Base-by-base conservation (phyloP, 2,329 filamentous ascomycete genomes). In the Microdochium trichocladiopsis region DNA sequence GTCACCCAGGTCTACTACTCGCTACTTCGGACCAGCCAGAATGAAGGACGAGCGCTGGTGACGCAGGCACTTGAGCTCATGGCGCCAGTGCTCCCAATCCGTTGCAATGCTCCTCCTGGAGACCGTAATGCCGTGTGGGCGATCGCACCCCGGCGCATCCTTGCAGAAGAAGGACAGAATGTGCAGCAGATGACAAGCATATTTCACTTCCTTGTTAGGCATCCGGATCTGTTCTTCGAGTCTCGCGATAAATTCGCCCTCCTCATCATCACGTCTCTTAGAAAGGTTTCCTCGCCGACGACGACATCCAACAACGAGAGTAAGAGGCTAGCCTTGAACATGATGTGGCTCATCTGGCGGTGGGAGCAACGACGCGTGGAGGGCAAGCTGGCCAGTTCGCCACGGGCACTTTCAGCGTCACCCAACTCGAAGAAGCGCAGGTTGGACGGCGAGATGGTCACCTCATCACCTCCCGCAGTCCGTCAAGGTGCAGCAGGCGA, bases 141-240 rank as follows among this genome's bases (percentile, higher is more conserved):
- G 8, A 85, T 90, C 57, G 89, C 92, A 58, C 92, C 94, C 25
- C 84, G 93, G 43, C 90, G 92, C 51, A 95, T 99, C 25, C 73
- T 99, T 22, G 86, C 90, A 3, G 95, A 99, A 66, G 94, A 99
- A 68, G 92, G 90, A 24, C 90, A 94, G 56, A 99, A 99, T 61
- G 79, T 93, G 48, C 92, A 95, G 68, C 94, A 97, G 70, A 87
- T 97, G 72, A 96, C 91, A 51, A 94, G 88, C 72, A 97, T 99
- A 61, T 97, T 96, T 74, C 88, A 96, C 63, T 99, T 99, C 71
- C 77, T 99, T 31, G 93, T 96, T 33, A 84, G 89, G 52, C 93
- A 99, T 65, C 88, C 92, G 0, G 87, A 94, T 62, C 75, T 99
- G 4, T 99, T 99, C 72, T 99, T 95, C 60, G 93, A 97, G 57